Conservation (phyloP, 306 rosid species). For the Castanea crenata region DNA sequence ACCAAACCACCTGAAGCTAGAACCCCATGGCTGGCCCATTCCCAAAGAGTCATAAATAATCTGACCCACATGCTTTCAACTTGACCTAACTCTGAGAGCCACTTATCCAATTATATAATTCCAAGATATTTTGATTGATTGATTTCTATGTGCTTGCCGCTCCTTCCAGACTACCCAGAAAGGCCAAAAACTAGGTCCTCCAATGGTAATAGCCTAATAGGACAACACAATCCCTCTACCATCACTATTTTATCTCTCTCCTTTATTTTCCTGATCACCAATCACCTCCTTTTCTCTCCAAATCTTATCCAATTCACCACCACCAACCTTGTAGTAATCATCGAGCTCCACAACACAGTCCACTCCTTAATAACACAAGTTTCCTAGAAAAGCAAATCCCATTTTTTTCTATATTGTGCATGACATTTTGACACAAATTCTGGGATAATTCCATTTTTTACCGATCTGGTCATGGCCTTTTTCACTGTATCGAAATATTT, state of each 20-base stretch:
- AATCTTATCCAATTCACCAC: not conserved
- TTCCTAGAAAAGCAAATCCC: not conserved
- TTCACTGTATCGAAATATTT: conserved; percentile 8
- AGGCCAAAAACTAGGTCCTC: conserved; percentile 4
- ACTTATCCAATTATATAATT: not conserved
- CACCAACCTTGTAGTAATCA: not conserved
- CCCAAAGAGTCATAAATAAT: not conserved
- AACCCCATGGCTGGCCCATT: too few species aligned
- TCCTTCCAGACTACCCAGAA: not conserved
- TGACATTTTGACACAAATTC: conserved; percentile 16
- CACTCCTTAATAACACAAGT: not conserved
- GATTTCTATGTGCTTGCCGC: not conserved
- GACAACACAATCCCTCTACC: not conserved
- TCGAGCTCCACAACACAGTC: not conserved
- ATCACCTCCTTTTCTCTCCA: not conserved
- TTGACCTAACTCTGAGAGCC: not conserved
- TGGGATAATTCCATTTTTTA: conserved; percentile 13
- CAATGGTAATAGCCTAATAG: not conserved
- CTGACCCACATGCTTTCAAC: not conserved
- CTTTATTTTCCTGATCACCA: not conserved
- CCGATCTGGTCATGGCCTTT: conserved; percentile 18
- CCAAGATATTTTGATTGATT: not conserved
- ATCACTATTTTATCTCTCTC: not conserved
- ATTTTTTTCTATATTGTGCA: not conserved
- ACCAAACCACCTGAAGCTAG: too few species aligned